Conservation (phyloP, 2,329 filamentous ascomycete species). For the Fusarium subglutinans region DNA sequence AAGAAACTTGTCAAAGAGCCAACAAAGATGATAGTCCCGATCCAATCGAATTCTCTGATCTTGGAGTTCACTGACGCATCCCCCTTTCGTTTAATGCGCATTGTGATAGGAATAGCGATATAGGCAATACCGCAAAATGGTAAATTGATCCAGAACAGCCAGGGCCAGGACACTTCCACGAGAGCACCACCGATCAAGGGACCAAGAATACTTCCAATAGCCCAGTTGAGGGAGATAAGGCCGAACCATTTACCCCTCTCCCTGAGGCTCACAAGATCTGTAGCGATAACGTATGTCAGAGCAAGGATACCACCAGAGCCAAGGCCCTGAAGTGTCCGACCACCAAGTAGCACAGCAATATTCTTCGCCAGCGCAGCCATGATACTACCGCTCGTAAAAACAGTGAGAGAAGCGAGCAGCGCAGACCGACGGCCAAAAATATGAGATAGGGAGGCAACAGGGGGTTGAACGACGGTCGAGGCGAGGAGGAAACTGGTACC, state of each 20-base stretch:
- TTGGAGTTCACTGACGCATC: constrained; percentile 14
- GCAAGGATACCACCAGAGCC: constrained; percentile 61
- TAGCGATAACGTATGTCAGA: constrained; percentile 57
- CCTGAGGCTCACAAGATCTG: constrained; percentile 56
- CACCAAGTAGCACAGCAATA: constrained; percentile 50
- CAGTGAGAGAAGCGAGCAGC: constrained; percentile 26
- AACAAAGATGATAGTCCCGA: constrained; percentile 69
- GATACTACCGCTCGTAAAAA: constrained; percentile 35
- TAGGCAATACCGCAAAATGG: constrained; percentile 54
- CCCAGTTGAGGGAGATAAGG: constrained; percentile 57
- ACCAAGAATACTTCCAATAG: constrained; percentile 59
- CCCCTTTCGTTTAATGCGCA: constrained; percentile 29
- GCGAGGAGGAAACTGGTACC: constrained; percentile 39
- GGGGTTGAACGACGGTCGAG: constrained; percentile 38
- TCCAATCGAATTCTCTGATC: constrained; percentile 63
- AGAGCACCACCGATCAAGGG: constrained; percentile 62
- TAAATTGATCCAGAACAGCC: constrained; percentile 73
- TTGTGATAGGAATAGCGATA: constrained; percentile 31
- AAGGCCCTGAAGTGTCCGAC: constrained; percentile 62
- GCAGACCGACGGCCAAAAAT: constrained; percentile 36
- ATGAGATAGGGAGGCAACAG: constrained; percentile 38
- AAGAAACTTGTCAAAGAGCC: constrained; percentile 59
- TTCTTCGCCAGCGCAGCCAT: constrained; percentile 35
- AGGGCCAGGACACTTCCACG: constrained; percentile 64
- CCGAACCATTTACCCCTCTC: constrained; percentile 54